Percentiles rank a stretch among this genome's conserved stretches.
phyloP scores from a whole-genome alignment of 2,329 filamentous ascomycete species.

The Pyrenophora teres region DNA sequence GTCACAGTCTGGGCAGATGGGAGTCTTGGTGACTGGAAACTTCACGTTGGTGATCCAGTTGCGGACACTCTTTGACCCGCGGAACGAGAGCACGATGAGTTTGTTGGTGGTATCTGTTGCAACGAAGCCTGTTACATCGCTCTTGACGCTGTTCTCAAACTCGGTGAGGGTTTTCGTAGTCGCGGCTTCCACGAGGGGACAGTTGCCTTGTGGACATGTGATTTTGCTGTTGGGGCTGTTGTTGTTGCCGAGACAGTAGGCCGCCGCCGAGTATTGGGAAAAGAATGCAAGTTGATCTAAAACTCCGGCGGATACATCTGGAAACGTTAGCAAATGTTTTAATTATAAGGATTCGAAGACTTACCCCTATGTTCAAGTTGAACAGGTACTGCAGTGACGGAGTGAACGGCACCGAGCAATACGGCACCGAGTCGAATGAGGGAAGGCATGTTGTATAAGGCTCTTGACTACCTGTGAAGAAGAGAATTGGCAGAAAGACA shows the following conservation, averaged over 20 bases:
- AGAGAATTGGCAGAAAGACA: neutral
- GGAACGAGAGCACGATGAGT: conserved; percentile 64
- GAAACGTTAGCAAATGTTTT: neutral
- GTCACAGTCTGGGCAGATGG: conserved; percentile 54
- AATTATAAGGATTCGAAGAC: neutral
- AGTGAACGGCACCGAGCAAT: conserved; percentile 26
- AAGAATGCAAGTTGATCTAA: conserved; percentile 53
- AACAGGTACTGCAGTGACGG: conserved; percentile 33
- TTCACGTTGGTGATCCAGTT: conserved; percentile 66
- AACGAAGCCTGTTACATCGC: conserved; percentile 55
- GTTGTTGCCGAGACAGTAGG: conserved; percentile 58
- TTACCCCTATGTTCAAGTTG: conserved; percentile 39
- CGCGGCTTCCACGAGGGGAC: conserved; percentile 54
- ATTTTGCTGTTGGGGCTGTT: conserved; percentile 51
- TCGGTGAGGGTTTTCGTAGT: conserved; percentile 54
- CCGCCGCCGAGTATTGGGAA: conserved; percentile 58
- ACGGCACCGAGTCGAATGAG: conserved; percentile 24
- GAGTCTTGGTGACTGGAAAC: conserved; percentile 50
- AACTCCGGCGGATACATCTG: conserved; percentile 48
- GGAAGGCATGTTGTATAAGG: conserved; percentile 16
- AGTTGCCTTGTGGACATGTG: conserved; percentile 54
- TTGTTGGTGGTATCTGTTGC: conserved; percentile 53
- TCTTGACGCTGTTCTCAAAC: conserved; percentile 51
- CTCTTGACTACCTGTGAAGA: neutral
- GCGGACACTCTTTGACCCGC: conserved; percentile 62